Base-by-base conservation (phyloP, 2,329 filamentous ascomycete species). In the Alternaria tenuissima region DNA sequence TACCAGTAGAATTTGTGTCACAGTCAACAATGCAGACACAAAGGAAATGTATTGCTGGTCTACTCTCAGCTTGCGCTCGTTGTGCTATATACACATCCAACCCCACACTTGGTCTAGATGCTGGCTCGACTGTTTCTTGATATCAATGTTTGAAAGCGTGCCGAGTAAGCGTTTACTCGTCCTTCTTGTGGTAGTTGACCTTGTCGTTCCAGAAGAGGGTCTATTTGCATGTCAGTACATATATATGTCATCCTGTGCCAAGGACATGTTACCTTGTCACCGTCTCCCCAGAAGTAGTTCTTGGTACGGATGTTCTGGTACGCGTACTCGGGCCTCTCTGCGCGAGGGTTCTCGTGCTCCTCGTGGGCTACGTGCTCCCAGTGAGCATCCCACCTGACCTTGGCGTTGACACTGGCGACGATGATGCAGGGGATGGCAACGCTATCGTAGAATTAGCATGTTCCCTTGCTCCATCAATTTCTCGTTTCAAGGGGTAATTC, bases 271-370 rank as follows among this genome's bases (percentile, higher is more conserved):
- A 93, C 91, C 91, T 98, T 95, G 85, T 99, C 95, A 78, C 95
- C 95, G 78, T 98, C 86, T 70, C 94, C 94, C 91, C 91, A 99
- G 77, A 88, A 89, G 86, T 83, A 99, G 88, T 97, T 97, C 90
- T 95, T 97, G 80, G 88, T 87, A 80, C 95, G 91, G 81, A 99
- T 91, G 87, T 99, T 99, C 88, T 96, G 92, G 89, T 96, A 99
- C 62, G 93, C 84, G 83, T 98, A 99, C 85, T 98, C 92, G 75
- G 87, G 83, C 78, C 92, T 91, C 84, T 99, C 95, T 85, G 96
- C 93, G 71, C 94, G 85, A 69, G 95, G 91, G 53, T 64, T 57
- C 81, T 63, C 60, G 57, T 63, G 60, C 57, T 63, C 60, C 52
- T 92, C 83, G 84, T 98, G 94, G 54, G 81, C 83, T 88, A 91